phyloP scores from a whole-genome alignment of 1,284 basidiomycete genomes.

The Ustilago bromivora region DNA sequence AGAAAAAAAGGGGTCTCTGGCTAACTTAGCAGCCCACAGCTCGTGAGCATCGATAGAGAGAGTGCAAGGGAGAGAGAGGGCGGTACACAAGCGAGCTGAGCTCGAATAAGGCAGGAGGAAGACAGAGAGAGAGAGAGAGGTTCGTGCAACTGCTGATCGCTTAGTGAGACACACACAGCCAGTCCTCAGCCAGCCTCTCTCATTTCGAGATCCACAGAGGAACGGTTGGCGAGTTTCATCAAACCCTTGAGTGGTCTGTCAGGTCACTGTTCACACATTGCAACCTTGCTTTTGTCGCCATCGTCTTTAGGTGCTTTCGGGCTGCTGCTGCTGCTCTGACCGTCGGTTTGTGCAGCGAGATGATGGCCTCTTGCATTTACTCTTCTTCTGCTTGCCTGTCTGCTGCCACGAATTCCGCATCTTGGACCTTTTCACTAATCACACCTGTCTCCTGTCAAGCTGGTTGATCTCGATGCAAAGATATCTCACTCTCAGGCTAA shows the following conservation, averaged over 20 bases:
- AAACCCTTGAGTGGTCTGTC: conserved; percentile 1
- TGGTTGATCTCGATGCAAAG: not conserved
- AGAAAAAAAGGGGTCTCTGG: conserved; percentile 18
- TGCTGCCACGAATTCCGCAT: not conserved
- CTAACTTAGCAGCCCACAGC: not conserved
- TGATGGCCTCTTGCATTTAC: not conserved
- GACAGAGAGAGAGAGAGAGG: conserved; percentile 7
- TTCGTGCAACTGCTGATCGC: conserved; percentile 7
- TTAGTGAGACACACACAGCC: conserved; percentile 4
- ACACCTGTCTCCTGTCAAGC: not conserved
- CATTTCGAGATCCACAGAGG: conserved; percentile 2
- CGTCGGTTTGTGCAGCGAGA: conserved; percentile 8
- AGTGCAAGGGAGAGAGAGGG: not conserved
- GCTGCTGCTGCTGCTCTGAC: not conserved
- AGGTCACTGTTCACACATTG: conserved; percentile 2
- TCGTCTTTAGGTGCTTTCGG: too few relatives aligned
- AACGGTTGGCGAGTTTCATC: conserved; percentile 1
- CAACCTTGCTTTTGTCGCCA: not conserved
- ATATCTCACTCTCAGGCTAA: not conserved
- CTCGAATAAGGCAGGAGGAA: conserved; percentile 2
- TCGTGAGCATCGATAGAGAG: not conserved
- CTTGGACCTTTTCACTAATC: not conserved
- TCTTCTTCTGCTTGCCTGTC: not conserved
- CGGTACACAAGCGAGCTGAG: conserved; percentile 11
- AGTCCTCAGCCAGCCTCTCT: not conserved